Base-by-base conservation (phyloP, 768 basidiomycete species). In the Amanita polypyramis region DNA sequence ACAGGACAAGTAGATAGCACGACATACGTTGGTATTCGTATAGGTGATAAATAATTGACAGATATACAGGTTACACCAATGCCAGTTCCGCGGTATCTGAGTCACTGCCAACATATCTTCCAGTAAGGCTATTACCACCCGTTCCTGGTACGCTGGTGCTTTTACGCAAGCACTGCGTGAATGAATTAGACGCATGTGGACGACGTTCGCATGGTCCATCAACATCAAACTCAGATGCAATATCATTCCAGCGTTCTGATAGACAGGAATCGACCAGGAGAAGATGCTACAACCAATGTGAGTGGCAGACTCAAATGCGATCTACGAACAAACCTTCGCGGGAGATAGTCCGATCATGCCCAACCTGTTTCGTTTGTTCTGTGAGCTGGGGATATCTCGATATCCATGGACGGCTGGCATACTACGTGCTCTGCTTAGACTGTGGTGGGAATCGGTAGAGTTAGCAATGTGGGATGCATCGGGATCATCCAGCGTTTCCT, bases 271-370 rank as follows among this genome's bases (percentile, higher is more conserved):
- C 79, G 9, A 77, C 76, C 25, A 86, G 63, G 9, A 87, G 58
- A n/a, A 83, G 62, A 55, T 78, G 82, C 75, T 79, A 57, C 52
- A 19, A 48, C 20, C 14, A 12, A 44, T 50, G 17, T 51, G 41
- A 10, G 23, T 25, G 32, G 15, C n/a, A 2, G 15, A 14, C 14
- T 34, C 5, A 42, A 27, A 25, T 32, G 5, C 20, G n/a, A 15
- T 38, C 12, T n/a, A 38, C 46, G 11, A 32, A 52, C 66, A 47
- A 58, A 81, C 81, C 70, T 87, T 82, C 27, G 83, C 82, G 9
- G 85, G 82, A 27, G 86, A 86, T 51, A 88, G 71, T 3, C 79
- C 82, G 56, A 85, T 73, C 46, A 86, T 61, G 55, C 76, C 75
- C 45, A 85, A 59, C 39, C 72, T 62, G 61, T 79, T 85, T 48